phyloP scores from a whole-genome alignment of 2,329 filamentous ascomycete species.

The Dryadomyces quercus-mongolicae region DNA sequence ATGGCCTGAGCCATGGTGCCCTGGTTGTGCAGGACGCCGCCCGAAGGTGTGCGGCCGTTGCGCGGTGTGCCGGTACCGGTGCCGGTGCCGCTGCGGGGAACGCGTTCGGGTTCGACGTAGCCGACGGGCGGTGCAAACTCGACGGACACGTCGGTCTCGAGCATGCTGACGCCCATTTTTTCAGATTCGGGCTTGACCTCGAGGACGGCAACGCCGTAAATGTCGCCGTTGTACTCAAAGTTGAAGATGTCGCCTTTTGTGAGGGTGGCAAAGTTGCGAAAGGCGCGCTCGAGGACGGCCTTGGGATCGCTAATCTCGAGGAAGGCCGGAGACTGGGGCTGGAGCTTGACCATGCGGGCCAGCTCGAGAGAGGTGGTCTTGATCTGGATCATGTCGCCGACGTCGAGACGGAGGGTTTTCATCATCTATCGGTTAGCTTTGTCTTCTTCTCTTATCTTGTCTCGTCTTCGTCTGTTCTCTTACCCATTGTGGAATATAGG shows the following conservation, averaged over 20 bases:
- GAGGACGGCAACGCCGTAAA: constrained; percentile 85
- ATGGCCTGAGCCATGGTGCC: constrained; percentile 97
- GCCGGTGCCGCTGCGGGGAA: constrained; percentile 24
- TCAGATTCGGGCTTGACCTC: constrained; percentile 81
- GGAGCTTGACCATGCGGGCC: constrained; percentile 88
- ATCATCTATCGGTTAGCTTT: constrained; percentile 54
- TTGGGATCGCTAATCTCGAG: constrained; percentile 96
- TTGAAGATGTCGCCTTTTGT: constrained; percentile 92
- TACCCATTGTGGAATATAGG: constrained; percentile 93
- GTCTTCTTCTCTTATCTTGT: not conserved
- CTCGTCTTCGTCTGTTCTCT: no score
- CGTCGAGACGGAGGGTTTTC: constrained; percentile 78
- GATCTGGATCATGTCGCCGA: constrained; percentile 88
- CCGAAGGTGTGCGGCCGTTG: constrained; percentile 56
- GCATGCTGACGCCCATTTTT: constrained; percentile 80
- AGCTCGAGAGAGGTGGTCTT: constrained; percentile 88
- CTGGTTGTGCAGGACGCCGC: constrained; percentile 68
- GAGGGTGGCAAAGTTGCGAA: constrained; percentile 88
- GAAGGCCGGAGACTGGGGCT: constrained; percentile 86
- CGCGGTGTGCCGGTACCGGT: constrained; percentile 77
- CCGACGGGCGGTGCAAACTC: constrained; percentile 92
- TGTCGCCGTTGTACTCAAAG: constrained; percentile 90
- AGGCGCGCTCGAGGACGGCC: constrained; percentile 91
- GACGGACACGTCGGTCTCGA: constrained; percentile 92
- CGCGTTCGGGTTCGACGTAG: constrained; percentile 74